Base-by-base conservation (phyloP, 164 flowering plant species). In the Aristolochia contorta region DNA sequence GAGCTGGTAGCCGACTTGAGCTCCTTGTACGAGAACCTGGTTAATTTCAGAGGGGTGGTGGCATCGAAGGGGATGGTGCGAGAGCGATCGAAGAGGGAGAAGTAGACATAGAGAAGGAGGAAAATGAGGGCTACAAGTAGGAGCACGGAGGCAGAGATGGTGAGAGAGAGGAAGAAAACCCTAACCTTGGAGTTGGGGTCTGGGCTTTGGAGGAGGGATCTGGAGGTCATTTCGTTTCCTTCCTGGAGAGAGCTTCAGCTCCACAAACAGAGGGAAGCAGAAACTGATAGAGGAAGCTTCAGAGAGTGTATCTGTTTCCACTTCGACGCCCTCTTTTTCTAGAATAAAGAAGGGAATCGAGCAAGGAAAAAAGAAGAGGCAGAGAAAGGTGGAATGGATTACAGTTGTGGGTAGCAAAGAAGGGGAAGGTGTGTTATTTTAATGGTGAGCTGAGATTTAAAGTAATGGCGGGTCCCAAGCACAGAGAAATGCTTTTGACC, bases 1-100 rank as follows among this genome's bases (percentile, higher is more conserved):
- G 62, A 72, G 59, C 79, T 67, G 41, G 98, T 87, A 21, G 96
- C 96, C 16, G 72, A 65, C 61, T 77, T 81, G 25, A 93, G 83
- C 75, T 93, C 98, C 22, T 63, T 79, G 86, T 80, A 86, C 9
- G 83, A 71, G 72, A 83, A 92, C 18, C 67, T 77, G 20, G 76
- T 84, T 53, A 89, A 83, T 74, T 81, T 79, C 18, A 66, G 54
- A 2, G 87, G 83, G 8, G 89, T 59, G 45, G 62, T 48, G 18
- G 86, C 72, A 56, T 86, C 90, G 56, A 82, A 81, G 6, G 98
- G 98, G 63, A 69, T 80, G 27, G 98, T 89, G 47, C 80, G 77
- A 10, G 95, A 74, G 16, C 81, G 72, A 48, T 69, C 78, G 21
- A 41, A 59, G 25, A 86, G 67, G 12, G 81, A 71, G 66, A 63